phyloP scores from a whole-genome alignment of 495 filamentous ascomycete genomes.

The Penicillium atrosanguineum region DNA sequence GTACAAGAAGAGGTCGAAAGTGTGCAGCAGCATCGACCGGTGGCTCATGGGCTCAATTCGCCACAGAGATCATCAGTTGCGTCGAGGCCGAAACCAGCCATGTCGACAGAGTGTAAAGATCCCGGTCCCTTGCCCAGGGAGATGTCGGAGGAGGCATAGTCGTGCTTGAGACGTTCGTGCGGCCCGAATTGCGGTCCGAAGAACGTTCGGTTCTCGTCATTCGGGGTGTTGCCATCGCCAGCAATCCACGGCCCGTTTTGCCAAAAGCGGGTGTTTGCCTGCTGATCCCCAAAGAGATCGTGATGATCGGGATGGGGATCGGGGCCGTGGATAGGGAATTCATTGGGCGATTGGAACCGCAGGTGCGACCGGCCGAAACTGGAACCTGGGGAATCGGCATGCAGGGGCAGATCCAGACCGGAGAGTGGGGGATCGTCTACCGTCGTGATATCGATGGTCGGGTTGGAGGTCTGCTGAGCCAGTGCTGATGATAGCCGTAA shows the following conservation, averaged over 20 bases:
- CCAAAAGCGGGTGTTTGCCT: constrained; percentile 51
- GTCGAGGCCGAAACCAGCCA: constrained; percentile 49
- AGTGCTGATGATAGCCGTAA: constrained; percentile 42
- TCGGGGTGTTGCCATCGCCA: constrained; percentile 50
- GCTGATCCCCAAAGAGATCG: constrained; percentile 49
- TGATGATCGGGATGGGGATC: constrained; percentile 46
- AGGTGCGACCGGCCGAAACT: constrained; percentile 49
- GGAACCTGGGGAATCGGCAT: constrained; percentile 48
- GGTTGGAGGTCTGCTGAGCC: constrained; percentile 46
- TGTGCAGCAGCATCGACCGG: neutral
- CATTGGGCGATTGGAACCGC: constrained; percentile 45
- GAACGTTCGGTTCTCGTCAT: constrained; percentile 47
- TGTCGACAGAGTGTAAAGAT: constrained; percentile 48
- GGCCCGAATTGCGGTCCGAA: constrained; percentile 45
- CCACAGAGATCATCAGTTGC: constrained; percentile 36
- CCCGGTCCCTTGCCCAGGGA: constrained; percentile 46
- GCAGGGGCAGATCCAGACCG: constrained; percentile 41
- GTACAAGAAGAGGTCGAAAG: constrained; percentile 11
- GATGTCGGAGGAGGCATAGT: constrained; percentile 50
- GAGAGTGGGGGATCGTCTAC: constrained; percentile 43
- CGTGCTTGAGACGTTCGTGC: constrained; percentile 48
- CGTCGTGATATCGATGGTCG: constrained; percentile 48
- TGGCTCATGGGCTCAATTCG: constrained; percentile 39
- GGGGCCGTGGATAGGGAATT: constrained; percentile 41
- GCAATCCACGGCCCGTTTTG: constrained; percentile 47